Base-by-base conservation (phyloP, 371 early-diverging fungal species). In the Mortierella sp. region DNA sequence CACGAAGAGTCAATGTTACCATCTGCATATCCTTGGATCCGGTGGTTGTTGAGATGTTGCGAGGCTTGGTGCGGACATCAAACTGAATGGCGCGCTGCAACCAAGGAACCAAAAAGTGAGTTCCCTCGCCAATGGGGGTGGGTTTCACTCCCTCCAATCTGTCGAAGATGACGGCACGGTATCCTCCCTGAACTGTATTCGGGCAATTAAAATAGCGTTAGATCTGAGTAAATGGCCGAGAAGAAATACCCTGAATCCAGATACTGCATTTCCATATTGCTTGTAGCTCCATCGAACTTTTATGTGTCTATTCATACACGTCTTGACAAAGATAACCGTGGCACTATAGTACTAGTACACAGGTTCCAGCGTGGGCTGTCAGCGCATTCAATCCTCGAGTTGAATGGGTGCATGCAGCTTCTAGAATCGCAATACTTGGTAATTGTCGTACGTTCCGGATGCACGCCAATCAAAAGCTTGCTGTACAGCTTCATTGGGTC, bases 101-200 rank as follows among this genome's bases (percentile, higher is more conserved):
- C 96, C 97, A 97, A 42, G 99, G 99, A 53, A 99, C 84, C 70
- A 98, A 88, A 81, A 99, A 98, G 85, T 99, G 99, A 35, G 98
- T 99, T 58, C 99, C 99, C 75, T 99, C 99, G 60, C 92, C 93
- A 43, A 89, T 78, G 9, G 96, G 92, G 19, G 83, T 83, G 63
- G 87, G 85, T 83, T 93, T 91, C 23, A 98, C 97, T 86, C 99
- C 99, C 75, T 94, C 90, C 56, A 96, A 68, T 79, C 99, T 94
- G 83, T 98, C 98, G 85, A 98, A 99, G 70, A 97, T 94, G 61
- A 99, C 97, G 5, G 97, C 99, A 56, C 98, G 90, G 73, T 97
- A 88, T 67, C 99, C 99, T 82, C 98, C 99, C 84, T 96, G 93
- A 66, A 98, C 97, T 95, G 68, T 34, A 54, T 43, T 40, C 0